A percentile compares a stretch with the other conserved stretches of the same genome.
Conservation (phyloP, 257 asterid species). For the Solanum chaucha region DNA sequence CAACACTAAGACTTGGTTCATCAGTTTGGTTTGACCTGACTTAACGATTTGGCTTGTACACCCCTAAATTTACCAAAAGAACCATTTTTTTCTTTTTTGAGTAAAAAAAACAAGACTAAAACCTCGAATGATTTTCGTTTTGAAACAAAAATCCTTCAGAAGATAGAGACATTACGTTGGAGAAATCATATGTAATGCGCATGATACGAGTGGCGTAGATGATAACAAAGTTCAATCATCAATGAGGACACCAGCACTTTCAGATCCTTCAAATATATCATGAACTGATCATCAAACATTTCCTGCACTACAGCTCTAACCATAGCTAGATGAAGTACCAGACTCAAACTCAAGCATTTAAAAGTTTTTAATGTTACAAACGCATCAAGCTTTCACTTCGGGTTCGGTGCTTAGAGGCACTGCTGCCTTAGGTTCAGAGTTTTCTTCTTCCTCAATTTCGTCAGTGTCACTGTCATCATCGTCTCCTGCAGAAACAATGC, state of each 20-base stretch:
- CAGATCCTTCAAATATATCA: not conserved
- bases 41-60: no score
- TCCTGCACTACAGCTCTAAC: not conserved
- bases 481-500: not conserved
- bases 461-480: conserved; percentile 28
- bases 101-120: not conserved
- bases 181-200: not conserved
- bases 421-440: conserved; percentile 6
- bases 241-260: not conserved
- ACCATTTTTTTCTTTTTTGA: no score
- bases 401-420: conserved; percentile 1
- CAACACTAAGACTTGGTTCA: no score
- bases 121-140: not conserved
- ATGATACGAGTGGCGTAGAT: not conserved
- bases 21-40: no score
- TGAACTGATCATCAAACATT: not conserved
- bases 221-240: not conserved
- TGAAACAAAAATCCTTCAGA: not conserved
- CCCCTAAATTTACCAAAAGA: no score
- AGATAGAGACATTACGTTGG: not conserved
- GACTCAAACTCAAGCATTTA: not conserved
- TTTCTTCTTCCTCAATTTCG: conserved; percentile 5
- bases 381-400: conserved; percentile 10
- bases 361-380: not conserved
- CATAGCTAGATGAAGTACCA: not conserved